Evolutionary conservation across 441 rosid genomes (phyloP), one percentile per base, ranked within the genome.

Genomic region (Corymbia citriodora): DNA sequence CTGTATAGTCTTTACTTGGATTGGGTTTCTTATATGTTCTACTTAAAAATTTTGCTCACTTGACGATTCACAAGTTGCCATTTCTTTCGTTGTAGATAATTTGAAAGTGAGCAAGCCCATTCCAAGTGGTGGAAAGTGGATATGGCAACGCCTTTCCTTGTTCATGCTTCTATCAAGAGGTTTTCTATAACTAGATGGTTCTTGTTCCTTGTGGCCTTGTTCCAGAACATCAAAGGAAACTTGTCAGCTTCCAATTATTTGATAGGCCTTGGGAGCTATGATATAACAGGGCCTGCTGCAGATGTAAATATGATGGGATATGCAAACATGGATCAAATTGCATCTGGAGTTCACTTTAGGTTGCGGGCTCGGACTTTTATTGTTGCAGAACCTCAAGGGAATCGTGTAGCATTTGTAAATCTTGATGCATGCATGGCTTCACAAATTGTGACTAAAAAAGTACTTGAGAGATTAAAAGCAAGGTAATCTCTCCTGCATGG

Each of bases 291-390:
- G 88, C 99, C 99, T 5, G 99, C 99, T 2, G 99, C 99, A 55
- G 98, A 98, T 95, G 99, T 97, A 27, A 98, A 97, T 92, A 96
- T 98, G 99, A 98, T 98, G 99, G 99, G 99, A 27, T 98, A 96
- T 93, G 98, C 99, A 88, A 96, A 96, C 92, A 93, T 93, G 88
- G 99, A 96, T 49, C 99, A 98, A 94, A 91, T 93, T 89, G 93
- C 99, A 68, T 95, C 98, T 6, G 99, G 99, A 81, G 53, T 98
- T 92, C 99, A 98, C 94, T 95, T 98, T 93, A 94, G 99, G 95
- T 92, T 98, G 92, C 96, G 98, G 2, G 98, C 99, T 92, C 97
- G 99, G 40, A 81, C 99, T 16, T 98, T 97, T 91, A 96, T 98
- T 90, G 99, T 96, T 94, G 96, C 96, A 0, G 96, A 96, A 91